Evolutionary conservation across 768 basidiomycete genomes (phyloP), one percentile per base, ranked within the genome.

Genomic region (Tulasnella sp.): DNA sequence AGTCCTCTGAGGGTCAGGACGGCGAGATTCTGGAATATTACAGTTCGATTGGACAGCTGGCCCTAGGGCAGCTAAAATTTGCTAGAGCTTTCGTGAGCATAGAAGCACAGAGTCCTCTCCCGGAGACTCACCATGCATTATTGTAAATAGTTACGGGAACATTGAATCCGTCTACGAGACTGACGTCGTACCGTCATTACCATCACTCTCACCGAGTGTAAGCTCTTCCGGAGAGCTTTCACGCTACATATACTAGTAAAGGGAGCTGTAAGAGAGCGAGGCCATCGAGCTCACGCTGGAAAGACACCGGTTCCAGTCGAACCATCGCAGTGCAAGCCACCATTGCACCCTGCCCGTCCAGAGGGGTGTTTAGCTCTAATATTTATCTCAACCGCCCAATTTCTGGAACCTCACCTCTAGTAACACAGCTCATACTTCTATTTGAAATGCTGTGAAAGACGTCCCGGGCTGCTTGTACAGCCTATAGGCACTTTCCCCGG

Each of bases 351-450:
- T 35, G n/a, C 32, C 22, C 17, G 17, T 34, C 39, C 17, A 34
- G 8, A 22, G 7, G 17, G 62, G n/a, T n/a, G n/a, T n/a, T n/a
- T n/a, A n/a, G n/a, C n/a, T n/a, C n/a, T n/a, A n/a, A n/a, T n/a
- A n/a, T n/a, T n/a, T n/a, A n/a, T 16, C 35, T n/a, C 17, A 62
- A 47, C 44, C 3, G n/a, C 81, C 52, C n/a, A n/a, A n/a, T n/a
- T n/a, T n/a, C n/a, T n/a, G n/a, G n/a, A n/a, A n/a, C n/a, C n/a
- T 80, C 82, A 76, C 82, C 82, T 34, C 83, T 82, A 26, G 79
- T 80, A 1, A 77, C 62, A 73, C 82, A n/a, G n/a, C n/a, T n/a
- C n/a, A n/a, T n/a, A n/a, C n/a, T n/a, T n/a, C n/a, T n/a, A n/a
- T n/a, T n/a, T n/a, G n/a, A n/a, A n/a, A n/a, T n/a, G n/a, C n/a